A percentile compares a stretch with the other conserved stretches of the same genome.
Conservation (phyloP, 2,329 filamentous ascomycete genomes). For the Cercospora sp. region DNA sequence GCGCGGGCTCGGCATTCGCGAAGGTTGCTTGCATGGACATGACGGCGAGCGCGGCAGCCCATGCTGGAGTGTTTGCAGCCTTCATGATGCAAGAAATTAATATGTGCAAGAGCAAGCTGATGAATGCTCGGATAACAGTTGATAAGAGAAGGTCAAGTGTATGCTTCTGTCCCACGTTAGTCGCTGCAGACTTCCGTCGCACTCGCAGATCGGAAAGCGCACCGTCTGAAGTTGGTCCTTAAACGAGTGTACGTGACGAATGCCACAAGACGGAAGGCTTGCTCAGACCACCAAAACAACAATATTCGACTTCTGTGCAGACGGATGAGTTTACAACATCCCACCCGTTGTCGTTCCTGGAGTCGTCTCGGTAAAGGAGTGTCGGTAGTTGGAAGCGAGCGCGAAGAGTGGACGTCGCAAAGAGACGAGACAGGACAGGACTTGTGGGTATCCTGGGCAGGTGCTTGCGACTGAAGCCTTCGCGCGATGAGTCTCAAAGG, state of each 20-base stretch:
- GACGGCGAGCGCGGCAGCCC: constrained; percentile 49
- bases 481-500: constrained; percentile 12
- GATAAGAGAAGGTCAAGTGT: constrained; percentile 16
- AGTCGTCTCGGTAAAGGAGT: constrained; percentile 32
- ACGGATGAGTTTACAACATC: constrained; percentile 32
- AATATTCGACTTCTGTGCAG: constrained; percentile 15
- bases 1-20: constrained; percentile 52
- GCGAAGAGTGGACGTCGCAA: constrained; percentile 10
- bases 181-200: constrained; percentile 8
- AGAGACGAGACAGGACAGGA: not conserved
- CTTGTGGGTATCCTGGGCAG: constrained; percentile 3
- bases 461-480: constrained; percentile 10
- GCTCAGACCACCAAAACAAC: constrained; percentile 28
- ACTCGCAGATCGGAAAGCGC: constrained; percentile 7
- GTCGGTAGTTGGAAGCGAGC: constrained; percentile 36
- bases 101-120: constrained; percentile 24
- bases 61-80: constrained; percentile 48
- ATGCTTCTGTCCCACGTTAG: constrained; percentile 18
- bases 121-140: constrained; percentile 17
- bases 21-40: constrained; percentile 48
- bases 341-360: constrained; percentile 24
- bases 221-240: constrained; percentile 41
- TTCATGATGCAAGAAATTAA: constrained; percentile 40
- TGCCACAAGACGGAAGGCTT: constrained; percentile 36
- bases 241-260: constrained; percentile 57